Conservation (phyloP, 768 basidiomycete genomes). For the Naematelia encephala region DNA sequence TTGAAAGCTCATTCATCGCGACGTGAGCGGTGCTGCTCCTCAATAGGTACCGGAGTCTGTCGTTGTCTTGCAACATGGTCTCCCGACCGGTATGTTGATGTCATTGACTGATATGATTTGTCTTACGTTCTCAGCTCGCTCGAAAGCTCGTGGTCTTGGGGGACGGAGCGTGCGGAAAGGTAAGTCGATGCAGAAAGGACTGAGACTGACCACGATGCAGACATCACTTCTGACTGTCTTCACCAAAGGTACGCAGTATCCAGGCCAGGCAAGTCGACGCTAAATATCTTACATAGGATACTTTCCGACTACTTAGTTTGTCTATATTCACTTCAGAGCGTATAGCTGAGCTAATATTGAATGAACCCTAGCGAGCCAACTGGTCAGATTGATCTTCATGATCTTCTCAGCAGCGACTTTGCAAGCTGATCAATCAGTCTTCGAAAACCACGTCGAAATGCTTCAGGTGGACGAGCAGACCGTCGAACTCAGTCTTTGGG, state of each 20-base stretch:
- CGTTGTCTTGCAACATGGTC: background rate
- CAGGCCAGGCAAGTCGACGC: constrained; percentile 66
- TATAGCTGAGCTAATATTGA: constrained; percentile 18
- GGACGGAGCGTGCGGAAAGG: constrained; percentile 84
- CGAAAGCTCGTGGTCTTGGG: constrained; percentile 85
- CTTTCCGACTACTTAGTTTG: constrained; percentile 79
- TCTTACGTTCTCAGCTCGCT: constrained; percentile 20
- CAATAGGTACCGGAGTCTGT: background rate
- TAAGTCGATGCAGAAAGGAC: constrained; percentile 9
- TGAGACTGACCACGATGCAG: constrained; percentile 14
- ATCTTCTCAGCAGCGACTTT: background rate
- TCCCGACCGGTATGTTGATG: background rate
- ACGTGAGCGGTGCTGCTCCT: background rate
- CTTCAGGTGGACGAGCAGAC: constrained; percentile 77
- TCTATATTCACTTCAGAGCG: constrained; percentile 11
- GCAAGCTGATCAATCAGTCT: constrained; percentile 81
- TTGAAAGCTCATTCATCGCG: too few relatives aligned
- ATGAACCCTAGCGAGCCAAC: background rate
- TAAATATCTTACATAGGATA: constrained; percentile 72
- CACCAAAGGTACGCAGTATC: constrained; percentile 30
- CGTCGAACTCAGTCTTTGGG: constrained; percentile 92
- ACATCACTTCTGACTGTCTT: constrained; percentile 46
- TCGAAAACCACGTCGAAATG: constrained; percentile 95
- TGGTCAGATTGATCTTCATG: background rate
- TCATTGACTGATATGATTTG: background rate